Base-by-base conservation (phyloP, 331 rosid species). In the Quercus tomentella region DNA sequence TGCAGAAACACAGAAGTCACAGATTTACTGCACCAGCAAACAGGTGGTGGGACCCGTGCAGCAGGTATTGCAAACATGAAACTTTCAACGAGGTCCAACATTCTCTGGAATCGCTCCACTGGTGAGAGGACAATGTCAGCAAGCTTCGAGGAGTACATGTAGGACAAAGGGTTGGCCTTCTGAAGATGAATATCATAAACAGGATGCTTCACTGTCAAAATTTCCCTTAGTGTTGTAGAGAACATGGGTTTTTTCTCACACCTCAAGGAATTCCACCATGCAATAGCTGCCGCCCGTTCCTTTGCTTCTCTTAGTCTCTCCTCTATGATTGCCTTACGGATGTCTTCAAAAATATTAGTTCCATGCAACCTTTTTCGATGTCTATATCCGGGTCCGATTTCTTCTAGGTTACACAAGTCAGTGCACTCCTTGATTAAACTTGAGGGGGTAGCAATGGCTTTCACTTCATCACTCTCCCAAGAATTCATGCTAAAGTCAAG, bases 221-320 rank as follows among this genome's bases (percentile, higher is more conserved):
- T 85, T 21, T 88, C 90, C 92, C 96, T 91, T 20, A 96, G 81
- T 72, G 88, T 82, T 0, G 90, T 86, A 65, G 99, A 90, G 84
- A 90, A 91, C 31, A 87, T 81, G 25, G 99, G 98, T 78, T 89
- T 87, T 70, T 56, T 91, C 58, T 83, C 77, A 75, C 98, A 96
- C 80, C 91, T 90, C 94, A 96, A 88, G 79, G 98, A 93, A 85
- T 93, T 93, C 99, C 98, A 96, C 99, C 99, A 96, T 35, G 99
- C 98, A 79, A 85, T 74, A 79, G 99, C 93, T 74, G 88, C 87
- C n/a, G 92, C 92, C 51, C 87, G 93, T 74, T 93, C 92, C 94
- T 88, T 89, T 8, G 92, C 96, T 83, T 85, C 72, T 72, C 76
- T 91, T 66, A 88, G 87, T 85, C 99, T 96, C 82, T 93, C 96